A percentile compares a stretch with the other conserved stretches of the same genome.
Conservation (phyloP, 2,329 filamentous ascomycete species). For the Apiospora pterosperma region DNA sequence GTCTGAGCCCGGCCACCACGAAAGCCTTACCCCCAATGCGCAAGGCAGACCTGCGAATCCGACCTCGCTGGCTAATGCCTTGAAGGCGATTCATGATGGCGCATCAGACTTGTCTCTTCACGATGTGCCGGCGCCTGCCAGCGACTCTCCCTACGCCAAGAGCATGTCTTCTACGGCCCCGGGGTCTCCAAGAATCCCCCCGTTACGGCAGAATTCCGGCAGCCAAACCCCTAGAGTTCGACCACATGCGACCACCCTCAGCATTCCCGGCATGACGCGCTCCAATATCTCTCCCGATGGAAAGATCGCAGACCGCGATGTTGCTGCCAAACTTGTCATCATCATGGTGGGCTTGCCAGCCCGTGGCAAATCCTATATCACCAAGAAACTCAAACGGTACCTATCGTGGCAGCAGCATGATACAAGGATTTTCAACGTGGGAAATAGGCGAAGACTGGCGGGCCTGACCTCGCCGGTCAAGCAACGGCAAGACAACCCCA, state of each 20-base stretch:
- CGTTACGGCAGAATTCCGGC: constrained; percentile 70
- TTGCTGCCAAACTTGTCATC: constrained; percentile 94
- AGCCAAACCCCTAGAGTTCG: constrained; percentile 73
- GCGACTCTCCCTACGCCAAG: constrained; percentile 53
- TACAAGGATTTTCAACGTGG: constrained; percentile 95
- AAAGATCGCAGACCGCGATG: constrained; percentile 87
- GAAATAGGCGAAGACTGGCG: constrained; percentile 80
- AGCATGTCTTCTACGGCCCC: constrained; percentile 58
- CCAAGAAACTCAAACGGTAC: constrained; percentile 94
- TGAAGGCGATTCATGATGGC: constrained; percentile 40
- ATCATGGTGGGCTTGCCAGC: constrained; percentile 97
- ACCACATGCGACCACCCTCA: constrained; percentile 87
- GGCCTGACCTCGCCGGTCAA: constrained; percentile 44
- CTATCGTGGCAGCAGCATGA: constrained; percentile 97
- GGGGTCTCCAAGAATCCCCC: constrained; percentile 58
- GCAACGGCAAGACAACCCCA: constrained; percentile 24
- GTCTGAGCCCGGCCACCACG: not conserved
- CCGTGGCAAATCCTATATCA: constrained; percentile 96
- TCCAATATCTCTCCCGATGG: constrained; percentile 95
- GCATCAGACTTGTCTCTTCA: constrained; percentile 2
- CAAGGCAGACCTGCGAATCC: constrained; percentile 17
- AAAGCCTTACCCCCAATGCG: constrained; percentile 13
- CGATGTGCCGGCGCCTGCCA: constrained; percentile 21
- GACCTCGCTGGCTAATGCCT: constrained; percentile 37
- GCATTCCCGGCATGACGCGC: constrained; percentile 93